phyloP scores from a whole-genome alignment of 495 filamentous ascomycete genomes.

The Daldinia bambusicola region DNA sequence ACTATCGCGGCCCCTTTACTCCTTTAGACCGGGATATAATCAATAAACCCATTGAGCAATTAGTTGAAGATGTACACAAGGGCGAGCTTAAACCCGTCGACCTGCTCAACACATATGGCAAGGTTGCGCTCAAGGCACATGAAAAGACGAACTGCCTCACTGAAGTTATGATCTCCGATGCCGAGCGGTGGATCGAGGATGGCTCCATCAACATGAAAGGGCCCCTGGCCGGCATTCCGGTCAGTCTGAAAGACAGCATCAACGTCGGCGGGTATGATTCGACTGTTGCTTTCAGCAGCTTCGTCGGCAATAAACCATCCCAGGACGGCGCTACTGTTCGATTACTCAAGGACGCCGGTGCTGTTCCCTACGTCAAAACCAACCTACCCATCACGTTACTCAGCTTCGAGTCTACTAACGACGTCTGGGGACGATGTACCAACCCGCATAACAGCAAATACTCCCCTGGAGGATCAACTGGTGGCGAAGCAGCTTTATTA shows the following conservation, averaged over 20 bases:
- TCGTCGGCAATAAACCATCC: slow-evolving; percentile 70
- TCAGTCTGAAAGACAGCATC: slow-evolving; percentile 90
- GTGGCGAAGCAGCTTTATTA: slow-evolving; percentile 86
- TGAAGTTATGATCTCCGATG: slow-evolving; percentile 83
- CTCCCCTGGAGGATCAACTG: slow-evolving; percentile 91
- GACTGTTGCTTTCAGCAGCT: slow-evolving; percentile 81
- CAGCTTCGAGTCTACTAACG: slow-evolving; percentile 92
- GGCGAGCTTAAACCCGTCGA: slow-evolving; percentile 71
- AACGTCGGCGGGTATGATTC: slow-evolving; percentile 87
- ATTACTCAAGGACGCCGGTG: slow-evolving; percentile 92
- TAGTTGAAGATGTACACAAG: slow-evolving; percentile 81
- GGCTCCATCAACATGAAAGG: slow-evolving; percentile 76
- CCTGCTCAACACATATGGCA: slow-evolving; percentile 89
- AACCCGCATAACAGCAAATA: slow-evolving; percentile 88
- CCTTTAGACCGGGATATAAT: slow-evolving; percentile 71
- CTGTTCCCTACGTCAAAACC: slow-evolving; percentile 95
- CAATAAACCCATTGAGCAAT: slow-evolving; percentile 75
- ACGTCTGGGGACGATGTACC: slow-evolving; percentile 82
- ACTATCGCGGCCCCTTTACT: slow-evolving; percentile 73
- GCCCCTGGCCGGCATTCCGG: slow-evolving; percentile 87
- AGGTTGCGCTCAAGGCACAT: slow-evolving; percentile 86
- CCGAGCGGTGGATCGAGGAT: slow-evolving; percentile 77
- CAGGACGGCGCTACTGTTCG: slow-evolving; percentile 79
- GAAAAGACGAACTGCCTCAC: slow-evolving; percentile 91
- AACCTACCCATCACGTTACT: slow-evolving; percentile 91